A percentile compares a stretch with the other conserved stretches of the same genome.
These are phyloP conservation scores for Lyophyllum decastes DNA, from an alignment of 768 basidiomycete genomes.

Conservation along the genomic window DNA sequence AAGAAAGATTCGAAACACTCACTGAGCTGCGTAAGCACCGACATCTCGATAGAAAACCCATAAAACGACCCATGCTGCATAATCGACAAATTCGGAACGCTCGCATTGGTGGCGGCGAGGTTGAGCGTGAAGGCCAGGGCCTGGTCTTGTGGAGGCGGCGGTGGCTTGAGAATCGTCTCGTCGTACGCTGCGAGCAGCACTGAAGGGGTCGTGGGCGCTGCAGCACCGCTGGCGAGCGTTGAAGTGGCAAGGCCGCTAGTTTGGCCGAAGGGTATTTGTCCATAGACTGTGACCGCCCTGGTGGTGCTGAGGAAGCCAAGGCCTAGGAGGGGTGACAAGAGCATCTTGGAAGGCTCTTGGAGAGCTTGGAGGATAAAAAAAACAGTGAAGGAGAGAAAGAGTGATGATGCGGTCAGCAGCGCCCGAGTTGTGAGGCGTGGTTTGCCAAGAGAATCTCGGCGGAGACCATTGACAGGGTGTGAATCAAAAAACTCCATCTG, in stretches of 20 bases:
- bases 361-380: too few species aligned
- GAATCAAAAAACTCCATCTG: not conserved
- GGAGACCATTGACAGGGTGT: not conserved
- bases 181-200: conserved; percentile 51
- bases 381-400: not conserved
- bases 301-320: conserved; percentile 14
- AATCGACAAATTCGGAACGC: conserved; percentile 35
- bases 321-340: conserved; percentile 10
- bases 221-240: conserved; percentile 15
- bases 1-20: conserved; percentile 50
- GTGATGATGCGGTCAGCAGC: conserved; percentile 3
- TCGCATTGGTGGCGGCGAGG: conserved; percentile 33
- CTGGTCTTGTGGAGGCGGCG: conserved; percentile 45
- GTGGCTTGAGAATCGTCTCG: conserved; percentile 46
- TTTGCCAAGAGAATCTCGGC: conserved; percentile 7
- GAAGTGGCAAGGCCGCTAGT: conserved; percentile 6
- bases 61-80: conserved; percentile 54
- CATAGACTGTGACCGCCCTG: conserved; percentile 31
- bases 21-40: conserved; percentile 66
- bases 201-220: conserved; percentile 29
- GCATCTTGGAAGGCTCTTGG: conserved; percentile 11
- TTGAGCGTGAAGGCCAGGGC: conserved; percentile 45
- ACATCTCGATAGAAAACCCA: conserved; percentile 77
- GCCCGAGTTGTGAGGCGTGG: not conserved
- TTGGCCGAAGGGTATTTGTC: conserved; percentile 32